Percentiles rank a stretch among this genome's conserved stretches.
Conservation (phyloP, 495 filamentous ascomycete genomes). For the Penicillium roqueforti region DNA sequence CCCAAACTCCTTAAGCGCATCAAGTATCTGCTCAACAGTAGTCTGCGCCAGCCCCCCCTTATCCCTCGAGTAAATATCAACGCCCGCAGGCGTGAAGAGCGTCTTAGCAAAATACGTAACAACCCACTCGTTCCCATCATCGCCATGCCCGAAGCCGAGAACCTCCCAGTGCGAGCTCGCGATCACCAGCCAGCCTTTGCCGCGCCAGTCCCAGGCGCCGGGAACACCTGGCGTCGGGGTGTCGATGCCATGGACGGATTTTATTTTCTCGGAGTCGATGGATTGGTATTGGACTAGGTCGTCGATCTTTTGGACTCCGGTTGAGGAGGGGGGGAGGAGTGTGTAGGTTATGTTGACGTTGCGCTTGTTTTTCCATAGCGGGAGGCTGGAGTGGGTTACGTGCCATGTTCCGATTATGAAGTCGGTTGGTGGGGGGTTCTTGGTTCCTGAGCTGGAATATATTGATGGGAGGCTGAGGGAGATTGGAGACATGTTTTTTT, state of each 20-base stretch:
- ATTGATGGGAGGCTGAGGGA: slow-evolving; percentile 15
- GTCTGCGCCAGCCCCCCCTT: slow-evolving; percentile 48
- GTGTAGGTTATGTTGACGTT: slow-evolving; percentile 75
- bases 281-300: slow-evolving; percentile 65
- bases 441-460: slow-evolving; percentile 10
- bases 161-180: slow-evolving; percentile 69
- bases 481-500: slow-evolving; percentile 13
- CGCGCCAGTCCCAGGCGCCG: slow-evolving; percentile 65
- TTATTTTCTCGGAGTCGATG: slow-evolving; percentile 45
- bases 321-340: slow-evolving; percentile 32
- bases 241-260: slow-evolving; percentile 60
- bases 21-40: slow-evolving; percentile 43
- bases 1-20: slow-evolving; percentile 37
- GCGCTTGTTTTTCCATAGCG: slow-evolving; percentile 62
- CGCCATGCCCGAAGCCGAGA: slow-evolving; percentile 60
- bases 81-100: slow-evolving; percentile 67
- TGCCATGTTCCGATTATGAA: slow-evolving; percentile 68
- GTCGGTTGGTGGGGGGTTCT: slow-evolving; percentile 47
- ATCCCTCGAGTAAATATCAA: slow-evolving; percentile 64
- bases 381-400: slow-evolving; percentile 64
- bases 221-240: slow-evolving; percentile 40
- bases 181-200: slow-evolving; percentile 62
- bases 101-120: slow-evolving; percentile 75
- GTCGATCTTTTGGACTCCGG: slow-evolving; percentile 45
- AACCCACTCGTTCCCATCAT: slow-evolving; percentile 51